A percentile compares a stretch with the other conserved stretches of the same genome.
Conservation (phyloP, 805 yeast genomes). For the Candida dendrica region DNA sequence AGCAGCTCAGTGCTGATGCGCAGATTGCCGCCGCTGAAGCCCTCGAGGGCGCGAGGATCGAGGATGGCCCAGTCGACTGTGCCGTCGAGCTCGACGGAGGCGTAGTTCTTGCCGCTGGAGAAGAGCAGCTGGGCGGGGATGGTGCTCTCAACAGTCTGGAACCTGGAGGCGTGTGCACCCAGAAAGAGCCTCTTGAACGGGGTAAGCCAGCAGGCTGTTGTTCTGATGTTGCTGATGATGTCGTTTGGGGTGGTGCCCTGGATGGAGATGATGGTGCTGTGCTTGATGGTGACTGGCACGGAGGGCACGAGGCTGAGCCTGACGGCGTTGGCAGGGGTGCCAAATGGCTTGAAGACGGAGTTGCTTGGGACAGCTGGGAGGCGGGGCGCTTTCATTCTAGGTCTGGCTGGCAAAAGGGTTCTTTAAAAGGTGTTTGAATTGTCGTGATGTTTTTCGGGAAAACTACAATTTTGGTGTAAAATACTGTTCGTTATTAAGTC, state of each 20-base stretch:
- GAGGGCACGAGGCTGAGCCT: conserved; percentile 53
- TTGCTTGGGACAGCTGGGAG: conserved; percentile 3
- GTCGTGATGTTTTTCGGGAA: neutral
- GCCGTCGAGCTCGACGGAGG: conserved; percentile 42
- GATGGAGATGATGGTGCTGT: conserved; percentile 43
- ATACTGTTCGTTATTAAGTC: no score
- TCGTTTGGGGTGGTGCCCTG: conserved; percentile 24
- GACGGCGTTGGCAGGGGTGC: conserved; percentile 41
- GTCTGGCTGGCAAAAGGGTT: neutral
- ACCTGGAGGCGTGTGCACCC: conserved; percentile 38
- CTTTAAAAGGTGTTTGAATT: neutral
- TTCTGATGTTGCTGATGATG: conserved; percentile 7
- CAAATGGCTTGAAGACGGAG: conserved; percentile 35
- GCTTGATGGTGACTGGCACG: conserved; percentile 41
- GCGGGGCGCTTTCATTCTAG: neutral
- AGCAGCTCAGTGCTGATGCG: conserved; percentile 27
- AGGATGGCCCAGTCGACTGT: conserved; percentile 56
- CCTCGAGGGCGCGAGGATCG: conserved; percentile 38
- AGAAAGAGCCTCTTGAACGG: conserved; percentile 36
- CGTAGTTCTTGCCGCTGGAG: conserved; percentile 26
- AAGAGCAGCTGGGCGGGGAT: conserved; percentile 38
- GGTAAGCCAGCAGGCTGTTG: conserved; percentile 14
- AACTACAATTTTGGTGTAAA: no score
- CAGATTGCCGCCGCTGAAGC: conserved; percentile 47
- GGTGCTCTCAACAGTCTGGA: conserved; percentile 42